phyloP scores from a whole-genome alignment of 2,329 filamentous ascomycete genomes.

The Colletotrichum sidae region DNA sequence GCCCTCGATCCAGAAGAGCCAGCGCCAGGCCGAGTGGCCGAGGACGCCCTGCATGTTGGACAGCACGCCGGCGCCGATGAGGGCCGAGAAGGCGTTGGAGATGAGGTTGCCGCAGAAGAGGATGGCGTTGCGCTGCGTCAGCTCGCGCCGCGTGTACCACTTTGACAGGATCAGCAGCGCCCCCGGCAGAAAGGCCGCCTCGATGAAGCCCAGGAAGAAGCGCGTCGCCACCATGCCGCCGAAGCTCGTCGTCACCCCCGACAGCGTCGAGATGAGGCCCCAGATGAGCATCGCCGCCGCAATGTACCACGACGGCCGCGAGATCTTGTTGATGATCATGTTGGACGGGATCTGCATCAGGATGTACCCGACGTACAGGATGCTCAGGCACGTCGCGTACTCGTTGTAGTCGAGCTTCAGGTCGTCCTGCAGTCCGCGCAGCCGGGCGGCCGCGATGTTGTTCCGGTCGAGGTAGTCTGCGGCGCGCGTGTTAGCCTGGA shows the following conservation, averaged over 20 bases:
- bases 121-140: constrained; percentile 66
- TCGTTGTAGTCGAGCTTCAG: constrained; percentile 66
- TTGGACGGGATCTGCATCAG: constrained; percentile 72
- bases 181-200: constrained; percentile 74
- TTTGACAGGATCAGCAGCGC: constrained; percentile 72
- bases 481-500: too few relatives aligned
- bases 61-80: constrained; percentile 69
- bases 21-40: constrained; percentile 69
- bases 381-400: constrained; percentile 73
- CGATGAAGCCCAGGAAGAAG: constrained; percentile 71
- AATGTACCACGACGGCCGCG: constrained; percentile 64
- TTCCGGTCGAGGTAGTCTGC: constrained; percentile 74
- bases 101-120: constrained; percentile 71
- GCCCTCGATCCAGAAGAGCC: constrained; percentile 72
- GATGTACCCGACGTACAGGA: constrained; percentile 75
- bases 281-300: constrained; percentile 66
- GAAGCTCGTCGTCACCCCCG: constrained; percentile 64
- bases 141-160: constrained; percentile 73
- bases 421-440: constrained; percentile 73
- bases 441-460: constrained; percentile 74
- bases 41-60: constrained; percentile 67
- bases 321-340: constrained; percentile 67
- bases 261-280: constrained; percentile 70
- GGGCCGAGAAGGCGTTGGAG: constrained; percentile 69
- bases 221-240: constrained; percentile 65